phyloP scores from a whole-genome alignment of 768 basidiomycete species.

The Kwoniella shandongensis region DNA sequence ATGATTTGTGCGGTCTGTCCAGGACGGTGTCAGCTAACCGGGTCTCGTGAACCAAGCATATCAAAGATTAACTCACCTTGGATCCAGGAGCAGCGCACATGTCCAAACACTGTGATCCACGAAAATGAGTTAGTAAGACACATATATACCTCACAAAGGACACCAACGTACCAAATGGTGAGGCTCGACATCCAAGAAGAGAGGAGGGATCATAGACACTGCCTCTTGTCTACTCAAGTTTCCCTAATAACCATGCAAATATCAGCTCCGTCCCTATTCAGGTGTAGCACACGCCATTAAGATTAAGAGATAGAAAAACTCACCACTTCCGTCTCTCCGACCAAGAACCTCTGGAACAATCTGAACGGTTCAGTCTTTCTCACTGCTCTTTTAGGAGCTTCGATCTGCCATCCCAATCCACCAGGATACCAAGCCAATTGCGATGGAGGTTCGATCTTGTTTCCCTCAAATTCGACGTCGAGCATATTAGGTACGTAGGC shows the following conservation, averaged over 20 bases:
- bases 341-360: conserved; percentile 91
- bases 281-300: too few species aligned
- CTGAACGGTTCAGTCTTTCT: conserved; percentile 87
- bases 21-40: not conserved
- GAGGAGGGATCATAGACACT: conserved; percentile 97
- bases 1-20: conserved; percentile 86
- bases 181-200: conserved; percentile 90
- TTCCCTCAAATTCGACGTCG: conserved; percentile 72
- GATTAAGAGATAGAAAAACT: conserved; percentile 47
- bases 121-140: conserved; percentile 4
- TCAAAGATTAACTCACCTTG: conserved; percentile 72
- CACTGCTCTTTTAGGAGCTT: conserved; percentile 81
- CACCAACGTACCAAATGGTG: conserved; percentile 64
- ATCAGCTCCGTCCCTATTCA: not conserved
- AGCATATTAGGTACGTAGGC: conserved; percentile 75
- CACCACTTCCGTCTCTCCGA: conserved; percentile 96
- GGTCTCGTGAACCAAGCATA: too few species aligned
- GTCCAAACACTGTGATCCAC: conserved; percentile 61
- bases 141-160: not conserved
- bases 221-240: conserved; percentile 96
- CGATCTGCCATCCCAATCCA: conserved; percentile 94
- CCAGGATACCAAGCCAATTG: conserved; percentile 93
- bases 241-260: conserved; percentile 61
- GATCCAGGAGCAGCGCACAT: conserved; percentile 99
- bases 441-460: conserved; percentile 71